Evolutionary conservation across 139 green algal genomes (phyloP).

Genomic region (Eudorina sp.): DNA sequence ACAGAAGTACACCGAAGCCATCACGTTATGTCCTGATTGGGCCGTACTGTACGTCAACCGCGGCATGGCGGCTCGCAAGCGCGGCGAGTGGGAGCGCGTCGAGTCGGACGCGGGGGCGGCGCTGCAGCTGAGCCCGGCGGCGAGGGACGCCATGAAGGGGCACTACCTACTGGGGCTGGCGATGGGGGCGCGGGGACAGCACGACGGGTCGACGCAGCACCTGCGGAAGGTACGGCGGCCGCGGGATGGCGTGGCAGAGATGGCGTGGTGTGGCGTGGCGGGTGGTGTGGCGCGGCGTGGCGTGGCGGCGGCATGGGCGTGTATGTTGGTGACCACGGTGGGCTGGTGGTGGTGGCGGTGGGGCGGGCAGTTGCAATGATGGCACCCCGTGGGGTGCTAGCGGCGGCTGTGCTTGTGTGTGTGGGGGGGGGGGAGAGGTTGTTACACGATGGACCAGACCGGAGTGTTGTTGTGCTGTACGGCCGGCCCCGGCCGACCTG

Average conservation of each 20-base stretch:
- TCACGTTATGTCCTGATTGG: slow-evolving; percentile 50
- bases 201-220: slow-evolving; percentile 49
- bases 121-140: slow-evolving; percentile 41
- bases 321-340: neutral
- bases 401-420: too few species aligned
- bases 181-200: slow-evolving; percentile 31
- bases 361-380: too few species aligned
- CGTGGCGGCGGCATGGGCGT: neutral
- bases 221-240: slow-evolving; percentile 47
- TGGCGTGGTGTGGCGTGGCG: neutral
- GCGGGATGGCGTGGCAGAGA: neutral
- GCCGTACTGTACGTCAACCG: slow-evolving; percentile 69
- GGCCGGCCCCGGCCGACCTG: too few species aligned
- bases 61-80: slow-evolving; percentile 63
- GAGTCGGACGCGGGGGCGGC: slow-evolving; percentile 57
- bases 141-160: slow-evolving; percentile 52
- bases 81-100: slow-evolving; percentile 47
- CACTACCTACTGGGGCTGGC: slow-evolving; percentile 73
- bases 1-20: slow-evolving; percentile 65
- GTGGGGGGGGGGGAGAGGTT: too few species aligned
- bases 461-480: too few species aligned
- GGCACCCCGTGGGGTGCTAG: too few species aligned
- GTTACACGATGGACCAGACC: too few species aligned
- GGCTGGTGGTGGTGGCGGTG: neutral
- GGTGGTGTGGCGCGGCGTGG: neutral